These are phyloP conservation scores for Citrus reticulata DNA, from an alignment of 345 rosid species.

Conservation along the genomic window DNA sequence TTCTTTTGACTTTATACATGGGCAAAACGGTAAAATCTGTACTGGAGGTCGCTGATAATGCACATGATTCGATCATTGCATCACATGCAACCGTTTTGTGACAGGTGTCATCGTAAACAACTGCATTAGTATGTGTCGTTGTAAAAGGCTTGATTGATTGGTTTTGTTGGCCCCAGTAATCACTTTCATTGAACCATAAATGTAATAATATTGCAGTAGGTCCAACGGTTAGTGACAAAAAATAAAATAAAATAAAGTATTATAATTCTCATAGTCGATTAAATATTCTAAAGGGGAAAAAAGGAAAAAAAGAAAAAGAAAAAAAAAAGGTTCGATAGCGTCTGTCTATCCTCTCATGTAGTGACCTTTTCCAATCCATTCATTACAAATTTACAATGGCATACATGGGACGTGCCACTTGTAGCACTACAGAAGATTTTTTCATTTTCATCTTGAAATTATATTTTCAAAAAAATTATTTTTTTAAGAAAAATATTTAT, in stretches of 20 bases:
- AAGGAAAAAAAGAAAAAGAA: background rate
- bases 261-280: background rate
- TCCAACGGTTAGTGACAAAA: background rate
- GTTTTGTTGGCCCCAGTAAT: background rate
- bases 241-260: background rate
- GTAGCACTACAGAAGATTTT: too few species aligned
- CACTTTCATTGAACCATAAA: background rate
- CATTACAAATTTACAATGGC: too few species aligned
- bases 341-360: background rate
- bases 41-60: background rate
- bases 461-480: too few species aligned
- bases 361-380: background rate
- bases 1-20: background rate
- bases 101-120: background rate
- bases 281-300: background rate
- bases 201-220: background rate
- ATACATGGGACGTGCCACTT: too few species aligned
- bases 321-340: too few species aligned
- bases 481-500: too few species aligned
- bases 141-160: background rate
- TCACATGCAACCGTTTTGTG: background rate
- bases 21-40: background rate
- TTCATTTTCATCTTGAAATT: too few species aligned
- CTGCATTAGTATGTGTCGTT: background rate
- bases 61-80: too few species aligned